Evolutionary conservation across 2,329 filamentous ascomycete genomes (phyloP).

Genomic region (Colletotrichum liriopes): DNA sequence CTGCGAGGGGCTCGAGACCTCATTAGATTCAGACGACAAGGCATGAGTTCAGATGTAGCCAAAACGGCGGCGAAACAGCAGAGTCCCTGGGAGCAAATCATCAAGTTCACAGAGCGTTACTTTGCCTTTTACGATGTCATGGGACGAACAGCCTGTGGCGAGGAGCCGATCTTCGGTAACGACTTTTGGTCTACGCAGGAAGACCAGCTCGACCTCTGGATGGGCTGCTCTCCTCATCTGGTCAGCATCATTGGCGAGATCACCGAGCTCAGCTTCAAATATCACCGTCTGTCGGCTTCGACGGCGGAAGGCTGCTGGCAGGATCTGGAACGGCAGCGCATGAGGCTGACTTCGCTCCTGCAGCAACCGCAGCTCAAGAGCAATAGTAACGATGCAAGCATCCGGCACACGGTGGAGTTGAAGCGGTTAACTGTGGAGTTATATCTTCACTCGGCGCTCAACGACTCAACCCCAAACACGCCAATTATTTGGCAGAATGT

Average conservation of each 20-base stretch:
- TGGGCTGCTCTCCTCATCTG: slow-evolving; percentile 60
- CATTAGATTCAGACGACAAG: slow-evolving; percentile 53
- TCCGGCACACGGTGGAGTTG: slow-evolving; percentile 56
- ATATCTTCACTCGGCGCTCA: slow-evolving; percentile 59
- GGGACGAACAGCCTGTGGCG: slow-evolving; percentile 61
- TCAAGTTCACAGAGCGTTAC: slow-evolving; percentile 55
- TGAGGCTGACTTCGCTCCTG: slow-evolving; percentile 20
- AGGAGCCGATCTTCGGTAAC: slow-evolving; percentile 58
- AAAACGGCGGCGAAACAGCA: slow-evolving; percentile 18
- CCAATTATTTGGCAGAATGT: slow-evolving; percentile 47
- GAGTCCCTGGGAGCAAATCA: slow-evolving; percentile 44
- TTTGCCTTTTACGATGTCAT: slow-evolving; percentile 64
- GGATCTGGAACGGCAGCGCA: slow-evolving; percentile 35
- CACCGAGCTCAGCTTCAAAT: slow-evolving; percentile 57
- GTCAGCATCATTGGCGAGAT: slow-evolving; percentile 59
- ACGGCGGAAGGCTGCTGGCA: slow-evolving; percentile 33
- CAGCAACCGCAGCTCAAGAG: slow-evolving; percentile 25
- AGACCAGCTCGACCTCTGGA: slow-evolving; percentile 57
- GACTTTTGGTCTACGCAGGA: slow-evolving; percentile 59
- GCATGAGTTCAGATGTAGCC: slow-evolving; percentile 17
- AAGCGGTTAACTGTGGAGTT: slow-evolving; percentile 58
- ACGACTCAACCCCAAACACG: slow-evolving; percentile 56
- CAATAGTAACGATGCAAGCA: slow-evolving; percentile 50
- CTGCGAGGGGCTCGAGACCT: slow-evolving; percentile 60
- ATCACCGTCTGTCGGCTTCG: slow-evolving; percentile 44